phyloP scores from a whole-genome alignment of 2,329 filamentous ascomycete species.

The Madurella mycetomatis region DNA sequence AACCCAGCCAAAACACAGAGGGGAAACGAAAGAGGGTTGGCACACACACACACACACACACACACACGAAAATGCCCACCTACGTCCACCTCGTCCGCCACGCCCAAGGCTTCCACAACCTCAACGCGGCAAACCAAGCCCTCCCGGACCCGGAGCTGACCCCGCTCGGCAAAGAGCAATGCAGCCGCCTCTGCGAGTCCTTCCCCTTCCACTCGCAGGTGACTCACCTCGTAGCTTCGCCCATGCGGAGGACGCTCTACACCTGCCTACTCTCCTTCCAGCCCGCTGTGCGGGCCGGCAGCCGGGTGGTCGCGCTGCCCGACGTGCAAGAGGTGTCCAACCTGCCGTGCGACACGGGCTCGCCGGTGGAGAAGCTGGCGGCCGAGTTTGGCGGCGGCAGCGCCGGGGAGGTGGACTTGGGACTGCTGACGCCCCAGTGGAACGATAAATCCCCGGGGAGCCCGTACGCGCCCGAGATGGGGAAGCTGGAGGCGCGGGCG shows the following conservation, averaged over 20 bases:
- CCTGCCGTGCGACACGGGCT: conserved; percentile 73
- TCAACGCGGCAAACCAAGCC: conserved; percentile 62
- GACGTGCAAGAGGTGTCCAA: conserved; percentile 74
- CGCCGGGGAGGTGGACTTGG: conserved; percentile 52
- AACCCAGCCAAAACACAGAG: not conserved
- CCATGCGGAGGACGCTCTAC: conserved; percentile 74
- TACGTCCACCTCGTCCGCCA: conserved; percentile 67
- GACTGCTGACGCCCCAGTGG: conserved; percentile 62
- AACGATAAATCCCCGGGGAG: conserved; percentile 56
- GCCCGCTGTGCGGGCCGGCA: conserved; percentile 42
- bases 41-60: not conserved
- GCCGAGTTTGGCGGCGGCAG: conserved; percentile 53
- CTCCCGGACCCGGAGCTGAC: conserved; percentile 79
- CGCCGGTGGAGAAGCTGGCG: conserved; percentile 47
- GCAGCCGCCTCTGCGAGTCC: conserved; percentile 51
- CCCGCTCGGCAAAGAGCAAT: conserved; percentile 70
- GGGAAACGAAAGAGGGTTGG: not conserved
- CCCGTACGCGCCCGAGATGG: conserved; percentile 43
- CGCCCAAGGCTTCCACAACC: conserved; percentile 78
- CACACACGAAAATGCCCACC: conserved; percentile 36
- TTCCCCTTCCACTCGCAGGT: conserved; percentile 65
- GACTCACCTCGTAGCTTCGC: conserved; percentile 71
- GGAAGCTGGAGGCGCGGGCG: conserved; percentile 58
- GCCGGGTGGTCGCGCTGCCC: conserved; percentile 62
- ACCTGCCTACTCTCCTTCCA: conserved; percentile 70